Conservation (phyloP, 2,329 filamentous ascomycete species). For the Pyrenochaeta sp. region DNA sequence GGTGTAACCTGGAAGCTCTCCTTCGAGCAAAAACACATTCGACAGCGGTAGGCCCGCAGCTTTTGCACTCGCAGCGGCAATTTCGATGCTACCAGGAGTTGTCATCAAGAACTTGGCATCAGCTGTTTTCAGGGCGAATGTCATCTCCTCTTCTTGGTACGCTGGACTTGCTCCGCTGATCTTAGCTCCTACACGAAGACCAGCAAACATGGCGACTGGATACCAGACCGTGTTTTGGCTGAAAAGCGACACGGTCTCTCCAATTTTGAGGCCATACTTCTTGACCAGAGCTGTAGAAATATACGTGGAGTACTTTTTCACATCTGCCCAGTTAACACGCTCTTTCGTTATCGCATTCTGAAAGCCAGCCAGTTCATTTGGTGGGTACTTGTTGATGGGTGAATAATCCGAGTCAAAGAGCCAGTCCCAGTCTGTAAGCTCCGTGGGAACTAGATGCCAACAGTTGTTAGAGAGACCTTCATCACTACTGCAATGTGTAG, state of each 20-base stretch:
- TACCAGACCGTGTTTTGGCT: slow-evolving; percentile 73
- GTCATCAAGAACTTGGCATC: slow-evolving; percentile 67
- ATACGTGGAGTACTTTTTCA: slow-evolving; percentile 64
- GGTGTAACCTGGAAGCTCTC: slow-evolving; percentile 58
- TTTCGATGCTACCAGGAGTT: slow-evolving; percentile 60
- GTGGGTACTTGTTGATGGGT: slow-evolving; percentile 52
- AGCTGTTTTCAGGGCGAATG: slow-evolving; percentile 66
- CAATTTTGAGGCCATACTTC: slow-evolving; percentile 61
- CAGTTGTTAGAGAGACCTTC: slow-evolving; percentile 4
- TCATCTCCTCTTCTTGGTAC: slow-evolving; percentile 73
- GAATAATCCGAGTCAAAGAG: slow-evolving; percentile 65
- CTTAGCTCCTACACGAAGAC: slow-evolving; percentile 62
- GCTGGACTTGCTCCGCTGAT: slow-evolving; percentile 70
- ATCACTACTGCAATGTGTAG: background rate
- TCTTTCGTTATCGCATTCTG: slow-evolving; percentile 67
- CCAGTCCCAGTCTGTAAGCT: slow-evolving; percentile 68
- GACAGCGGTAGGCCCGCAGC: slow-evolving; percentile 61
- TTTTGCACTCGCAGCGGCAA: slow-evolving; percentile 62
- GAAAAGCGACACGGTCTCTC: slow-evolving; percentile 68
- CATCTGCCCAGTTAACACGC: slow-evolving; percentile 63
- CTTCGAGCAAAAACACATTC: slow-evolving; percentile 65
- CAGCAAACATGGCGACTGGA: slow-evolving; percentile 67
- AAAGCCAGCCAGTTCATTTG: slow-evolving; percentile 58
- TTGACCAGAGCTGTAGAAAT: slow-evolving; percentile 67
- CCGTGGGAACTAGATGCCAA: slow-evolving; percentile 56